Evolutionary conservation across 2,329 filamentous ascomycete species (phyloP).

Genomic region (Amphichorda felina): DNA sequence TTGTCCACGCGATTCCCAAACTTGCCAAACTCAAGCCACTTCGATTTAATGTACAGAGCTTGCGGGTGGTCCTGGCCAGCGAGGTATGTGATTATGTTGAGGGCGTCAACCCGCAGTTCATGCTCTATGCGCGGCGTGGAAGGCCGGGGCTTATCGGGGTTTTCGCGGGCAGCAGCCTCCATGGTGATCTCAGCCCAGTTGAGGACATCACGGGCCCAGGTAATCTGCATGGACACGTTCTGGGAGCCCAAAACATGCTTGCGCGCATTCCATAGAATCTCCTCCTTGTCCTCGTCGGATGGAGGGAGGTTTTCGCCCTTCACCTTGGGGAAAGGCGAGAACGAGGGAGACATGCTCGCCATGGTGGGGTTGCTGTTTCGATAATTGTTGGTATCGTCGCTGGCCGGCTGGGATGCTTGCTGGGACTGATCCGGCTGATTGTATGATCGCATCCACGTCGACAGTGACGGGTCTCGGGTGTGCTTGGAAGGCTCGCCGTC

Average conservation of each 20-base stretch:
- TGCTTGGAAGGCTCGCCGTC: constrained; percentile 19
- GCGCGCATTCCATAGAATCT: constrained; percentile 74
- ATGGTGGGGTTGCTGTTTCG: constrained; percentile 26
- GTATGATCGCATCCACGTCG: constrained; percentile 15
- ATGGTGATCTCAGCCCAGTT: constrained; percentile 77
- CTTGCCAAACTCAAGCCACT: constrained; percentile 97
- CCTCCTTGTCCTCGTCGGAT: constrained; percentile 88
- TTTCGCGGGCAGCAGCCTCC: constrained; percentile 61
- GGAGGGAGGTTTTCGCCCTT: constrained; percentile 81
- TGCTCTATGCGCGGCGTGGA: constrained; percentile 81
- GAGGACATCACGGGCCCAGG: constrained; percentile 89
- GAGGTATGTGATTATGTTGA: constrained; percentile 85
- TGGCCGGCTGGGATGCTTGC: constrained; percentile 15
- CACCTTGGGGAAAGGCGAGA: constrained; percentile 86
- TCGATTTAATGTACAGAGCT: constrained; percentile 85
- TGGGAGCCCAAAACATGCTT: constrained; percentile 81
- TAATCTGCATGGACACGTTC: constrained; percentile 90
- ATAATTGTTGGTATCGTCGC: constrained; percentile 14
- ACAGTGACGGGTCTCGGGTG: constrained; percentile 31
- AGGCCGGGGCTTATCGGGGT: constrained; percentile 41
- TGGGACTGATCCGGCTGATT: constrained; percentile 7
- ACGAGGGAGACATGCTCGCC: constrained; percentile 55
- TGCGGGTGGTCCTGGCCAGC: constrained; percentile 87
- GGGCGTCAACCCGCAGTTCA: constrained; percentile 74
- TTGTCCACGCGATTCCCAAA: constrained; percentile 86